These are phyloP conservation scores for Trametes sanguinea DNA, from an alignment of 768 basidiomycete species.

Conservation along the genomic window DNA sequence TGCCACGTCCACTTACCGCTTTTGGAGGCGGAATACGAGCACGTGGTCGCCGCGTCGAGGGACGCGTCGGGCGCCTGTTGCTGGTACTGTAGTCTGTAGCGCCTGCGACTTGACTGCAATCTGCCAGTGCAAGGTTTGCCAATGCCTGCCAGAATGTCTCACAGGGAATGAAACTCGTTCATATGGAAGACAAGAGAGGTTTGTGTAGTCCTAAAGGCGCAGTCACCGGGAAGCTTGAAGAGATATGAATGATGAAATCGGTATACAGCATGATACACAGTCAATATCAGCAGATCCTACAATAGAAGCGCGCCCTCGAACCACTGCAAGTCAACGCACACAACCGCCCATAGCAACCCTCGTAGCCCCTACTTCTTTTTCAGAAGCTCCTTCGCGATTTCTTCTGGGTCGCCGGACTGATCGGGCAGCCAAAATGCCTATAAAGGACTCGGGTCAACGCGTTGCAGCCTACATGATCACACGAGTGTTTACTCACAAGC, in stretches of 20 bases:
- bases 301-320: neutral
- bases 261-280: neutral
- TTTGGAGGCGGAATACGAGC: conserved; percentile 3
- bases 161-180: too few relatives aligned
- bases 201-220: too few relatives aligned
- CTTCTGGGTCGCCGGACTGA: conserved; percentile 64
- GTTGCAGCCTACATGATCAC: neutral
- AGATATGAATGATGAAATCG: too few relatives aligned
- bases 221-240: neutral
- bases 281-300: conserved; percentile 1
- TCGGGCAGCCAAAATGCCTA: conserved; percentile 73
- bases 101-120: too few relatives aligned
- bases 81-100: too few relatives aligned
- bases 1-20: conserved; percentile 29
- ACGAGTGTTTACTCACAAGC: conserved; percentile 52
- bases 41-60: conserved; percentile 23
- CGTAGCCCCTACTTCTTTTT: conserved; percentile 45
- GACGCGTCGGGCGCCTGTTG: conserved; percentile 1
- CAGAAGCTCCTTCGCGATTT: conserved; percentile 67
- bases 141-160: too few relatives aligned
- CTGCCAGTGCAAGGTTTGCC: too few relatives aligned
- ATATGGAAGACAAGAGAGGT: too few relatives aligned
- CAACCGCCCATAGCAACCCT: conserved; percentile 6
- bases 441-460: conserved; percentile 1
- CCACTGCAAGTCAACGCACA: neutral